Evolutionary conservation across 768 basidiomycete genomes (phyloP).

Genomic region (Naganishia friedmannii): DNA sequence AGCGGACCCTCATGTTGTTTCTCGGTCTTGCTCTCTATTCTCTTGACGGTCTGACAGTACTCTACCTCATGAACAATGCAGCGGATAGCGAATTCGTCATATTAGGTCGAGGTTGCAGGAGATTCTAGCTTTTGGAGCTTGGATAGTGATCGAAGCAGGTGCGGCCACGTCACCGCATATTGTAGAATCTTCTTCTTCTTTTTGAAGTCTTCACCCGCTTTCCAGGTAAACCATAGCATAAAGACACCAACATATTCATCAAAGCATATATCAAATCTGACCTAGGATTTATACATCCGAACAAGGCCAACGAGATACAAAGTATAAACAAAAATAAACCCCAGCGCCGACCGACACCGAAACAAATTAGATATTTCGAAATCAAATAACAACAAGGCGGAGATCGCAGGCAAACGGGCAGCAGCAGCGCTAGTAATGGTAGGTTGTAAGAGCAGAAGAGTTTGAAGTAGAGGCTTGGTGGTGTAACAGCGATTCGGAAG

Average conservation of each 20-base stretch:
- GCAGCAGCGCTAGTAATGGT: background rate
- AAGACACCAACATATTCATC: background rate
- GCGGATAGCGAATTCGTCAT: background rate
- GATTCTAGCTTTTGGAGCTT: background rate
- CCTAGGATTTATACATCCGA: background rate
- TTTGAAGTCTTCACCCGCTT: too few species aligned
- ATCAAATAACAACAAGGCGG: conserved; percentile 16
- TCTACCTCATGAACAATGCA: background rate
- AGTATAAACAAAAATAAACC: background rate
- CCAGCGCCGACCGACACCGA: conserved; percentile 17
- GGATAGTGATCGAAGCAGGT: background rate
- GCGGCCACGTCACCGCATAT: background rate
- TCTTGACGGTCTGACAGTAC: background rate
- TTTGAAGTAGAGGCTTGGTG: too few species aligned
- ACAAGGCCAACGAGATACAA: conserved; percentile 15
- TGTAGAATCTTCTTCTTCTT: too few species aligned
- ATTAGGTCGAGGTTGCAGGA: conserved; percentile 1
- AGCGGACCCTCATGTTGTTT: background rate
- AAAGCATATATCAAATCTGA: background rate
- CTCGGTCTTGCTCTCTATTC: background rate
- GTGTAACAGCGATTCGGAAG: too few species aligned
- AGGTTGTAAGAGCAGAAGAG: background rate
- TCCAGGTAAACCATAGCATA: background rate
- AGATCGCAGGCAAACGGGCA: background rate
- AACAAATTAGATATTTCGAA: conserved; percentile 20